Conservation (phyloP, 371 early-diverging fungal genomes). For the Mortierella sp. region DNA sequence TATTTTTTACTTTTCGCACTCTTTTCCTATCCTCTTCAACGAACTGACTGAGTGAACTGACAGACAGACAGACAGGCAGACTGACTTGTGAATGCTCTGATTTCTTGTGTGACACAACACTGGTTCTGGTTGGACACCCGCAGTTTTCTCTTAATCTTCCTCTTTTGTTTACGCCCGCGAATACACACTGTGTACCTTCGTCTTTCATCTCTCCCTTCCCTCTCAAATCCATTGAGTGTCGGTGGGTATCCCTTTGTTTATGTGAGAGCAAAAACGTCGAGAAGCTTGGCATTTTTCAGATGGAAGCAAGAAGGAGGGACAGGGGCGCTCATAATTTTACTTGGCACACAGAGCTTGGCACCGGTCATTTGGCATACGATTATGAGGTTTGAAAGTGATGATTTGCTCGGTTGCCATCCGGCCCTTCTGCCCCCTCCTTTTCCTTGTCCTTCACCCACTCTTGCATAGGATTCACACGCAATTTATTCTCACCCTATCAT, state of each 20-base stretch:
- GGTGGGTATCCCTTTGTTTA: not conserved
- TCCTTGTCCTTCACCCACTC: not conserved
- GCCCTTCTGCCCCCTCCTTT: not conserved
- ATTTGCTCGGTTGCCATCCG: not conserved
- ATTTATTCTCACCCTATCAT: not conserved
- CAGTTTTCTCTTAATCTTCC: not conserved
- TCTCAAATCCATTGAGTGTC: not conserved
- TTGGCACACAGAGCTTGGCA: not conserved
- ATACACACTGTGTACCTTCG: not conserved
- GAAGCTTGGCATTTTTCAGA: not conserved
- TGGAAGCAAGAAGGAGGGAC: not conserved
- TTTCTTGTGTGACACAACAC: not conserved
- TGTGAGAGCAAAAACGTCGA: not conserved
- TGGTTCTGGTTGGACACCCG: not conserved
- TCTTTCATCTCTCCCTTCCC: not conserved
- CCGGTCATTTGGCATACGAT: slow-evolving; percentile 8
- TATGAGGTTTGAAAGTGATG: not conserved
- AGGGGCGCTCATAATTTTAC: not conserved
- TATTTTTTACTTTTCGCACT: not conserved
- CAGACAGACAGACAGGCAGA: too few relatives aligned
- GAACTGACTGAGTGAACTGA: too few relatives aligned
- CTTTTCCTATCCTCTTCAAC: not conserved
- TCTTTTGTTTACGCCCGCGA: not conserved
- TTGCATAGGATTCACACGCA: not conserved
- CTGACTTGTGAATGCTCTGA: not conserved